phyloP scores from a whole-genome alignment of 768 basidiomycete species.

The Pluteus cervinus region DNA sequence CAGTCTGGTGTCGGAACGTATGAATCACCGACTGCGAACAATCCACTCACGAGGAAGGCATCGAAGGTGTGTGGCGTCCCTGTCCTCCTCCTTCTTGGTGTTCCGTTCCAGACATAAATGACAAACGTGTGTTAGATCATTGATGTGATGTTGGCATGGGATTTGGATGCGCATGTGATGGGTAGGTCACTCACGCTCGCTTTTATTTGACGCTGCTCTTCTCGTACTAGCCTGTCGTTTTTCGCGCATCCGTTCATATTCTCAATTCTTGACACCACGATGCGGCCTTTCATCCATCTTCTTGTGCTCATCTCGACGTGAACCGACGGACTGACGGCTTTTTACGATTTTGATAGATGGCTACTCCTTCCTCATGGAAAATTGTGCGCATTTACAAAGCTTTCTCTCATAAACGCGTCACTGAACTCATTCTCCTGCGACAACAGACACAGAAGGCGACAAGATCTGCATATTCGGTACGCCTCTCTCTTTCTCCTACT shows the following conservation, averaged over 20 bases:
- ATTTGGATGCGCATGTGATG: slow-evolving; percentile 44
- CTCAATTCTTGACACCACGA: slow-evolving; percentile 2
- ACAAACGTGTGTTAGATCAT: slow-evolving; percentile 33
- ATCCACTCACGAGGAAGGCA: slow-evolving; percentile 28
- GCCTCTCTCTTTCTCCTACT: slow-evolving; percentile 1
- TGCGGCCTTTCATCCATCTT: too few species aligned
- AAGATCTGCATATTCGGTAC: slow-evolving; percentile 57
- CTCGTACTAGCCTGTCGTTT: too few species aligned
- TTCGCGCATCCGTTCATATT: background rate
- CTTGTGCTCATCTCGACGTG: too few species aligned
- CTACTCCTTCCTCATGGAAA: slow-evolving; percentile 56
- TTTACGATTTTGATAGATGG: slow-evolving; percentile 38
- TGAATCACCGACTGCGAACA: slow-evolving; percentile 28
- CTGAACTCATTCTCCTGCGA: background rate
- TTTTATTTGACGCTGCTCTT: too few species aligned
- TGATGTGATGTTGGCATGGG: slow-evolving; percentile 45
- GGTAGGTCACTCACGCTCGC: slow-evolving; percentile 27
- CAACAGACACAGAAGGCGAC: slow-evolving; percentile 43
- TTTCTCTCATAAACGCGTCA: background rate
- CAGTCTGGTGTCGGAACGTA: slow-evolving; percentile 52
- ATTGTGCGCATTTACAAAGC: slow-evolving; percentile 33
- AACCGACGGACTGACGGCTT: too few species aligned
- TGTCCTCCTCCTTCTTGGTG: background rate
- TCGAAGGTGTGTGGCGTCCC: slow-evolving; percentile 26
- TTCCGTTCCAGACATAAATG: background rate